phyloP scores from a whole-genome alignment of 192 early-diverging fungal species.

The Gonapodya prolifera region DNA sequence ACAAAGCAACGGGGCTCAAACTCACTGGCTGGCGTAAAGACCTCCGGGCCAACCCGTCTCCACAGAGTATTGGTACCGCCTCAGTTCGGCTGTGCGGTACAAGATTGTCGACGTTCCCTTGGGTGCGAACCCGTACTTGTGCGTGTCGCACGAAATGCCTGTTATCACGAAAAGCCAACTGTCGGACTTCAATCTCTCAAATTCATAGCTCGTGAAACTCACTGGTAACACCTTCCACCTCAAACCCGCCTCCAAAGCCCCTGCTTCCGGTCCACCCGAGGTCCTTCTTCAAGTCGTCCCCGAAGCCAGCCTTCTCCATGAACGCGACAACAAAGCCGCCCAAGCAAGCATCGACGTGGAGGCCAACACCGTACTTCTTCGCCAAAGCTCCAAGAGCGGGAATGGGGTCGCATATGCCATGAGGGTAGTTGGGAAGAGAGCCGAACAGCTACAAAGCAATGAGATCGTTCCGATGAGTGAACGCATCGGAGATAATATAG shows the following conservation, averaged over 20 bases:
- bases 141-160: conserved; percentile 89
- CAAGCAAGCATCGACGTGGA: conserved; percentile 94
- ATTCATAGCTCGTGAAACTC: not conserved
- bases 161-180: conserved; percentile 87
- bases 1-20: not conserved
- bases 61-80: conserved; percentile 88
- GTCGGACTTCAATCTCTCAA: conserved; percentile 53
- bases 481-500: not conserved
- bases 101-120: conserved; percentile 95
- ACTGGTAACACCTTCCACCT: not conserved
- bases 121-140: conserved; percentile 54
- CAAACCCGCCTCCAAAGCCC: not conserved
- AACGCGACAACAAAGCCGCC: conserved; percentile 92
- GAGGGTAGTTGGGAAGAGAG: conserved; percentile 84
- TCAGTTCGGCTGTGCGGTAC: conserved; percentile 65
- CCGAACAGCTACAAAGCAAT: conserved; percentile 48
- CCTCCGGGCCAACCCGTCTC: conserved; percentile 88
- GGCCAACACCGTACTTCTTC: conserved; percentile 61
- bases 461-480: not conserved
- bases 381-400: conserved; percentile 64
- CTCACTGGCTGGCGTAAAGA: conserved; percentile 56
- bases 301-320: conserved; percentile 84
- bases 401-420: conserved; percentile 88
- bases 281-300: conserved; percentile 11
- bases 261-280: not conserved